phyloP scores from a whole-genome alignment of 2,329 filamentous ascomycete species.

The Aspergillus fumigatiaffinis region DNA sequence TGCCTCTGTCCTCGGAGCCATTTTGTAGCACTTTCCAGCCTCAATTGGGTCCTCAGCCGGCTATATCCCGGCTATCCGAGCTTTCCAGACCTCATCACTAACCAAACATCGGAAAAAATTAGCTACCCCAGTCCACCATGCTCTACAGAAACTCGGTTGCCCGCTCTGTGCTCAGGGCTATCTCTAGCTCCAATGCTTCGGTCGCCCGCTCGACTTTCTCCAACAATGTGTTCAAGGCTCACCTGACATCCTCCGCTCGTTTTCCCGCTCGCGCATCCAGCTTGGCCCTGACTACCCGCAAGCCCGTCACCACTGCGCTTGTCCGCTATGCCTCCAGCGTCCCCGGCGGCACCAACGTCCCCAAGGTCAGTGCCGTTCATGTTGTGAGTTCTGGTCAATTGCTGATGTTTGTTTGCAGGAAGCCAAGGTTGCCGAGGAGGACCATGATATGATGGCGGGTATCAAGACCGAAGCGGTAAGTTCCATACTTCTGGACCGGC shows the following conservation, averaged over 20 bases:
- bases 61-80: slow-evolving; percentile 25
- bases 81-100: slow-evolving; percentile 29
- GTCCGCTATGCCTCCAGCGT: slow-evolving; percentile 46
- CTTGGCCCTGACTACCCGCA: slow-evolving; percentile 42
- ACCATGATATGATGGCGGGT: slow-evolving; percentile 50
- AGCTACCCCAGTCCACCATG: slow-evolving; percentile 38
- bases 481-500: slow-evolving; percentile 12
- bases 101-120: slow-evolving; percentile 27
- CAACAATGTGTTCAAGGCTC: slow-evolving; percentile 42
- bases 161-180: slow-evolving; percentile 44
- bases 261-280: slow-evolving; percentile 33
- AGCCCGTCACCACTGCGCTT: slow-evolving; percentile 46
- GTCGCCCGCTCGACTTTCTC: slow-evolving; percentile 39
- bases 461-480: slow-evolving; percentile 58
- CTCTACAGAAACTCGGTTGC: slow-evolving; percentile 43
- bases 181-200: slow-evolving; percentile 41
- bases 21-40: slow-evolving; percentile 16
- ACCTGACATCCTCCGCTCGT: slow-evolving; percentile 42
- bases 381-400: slow-evolving; percentile 36
- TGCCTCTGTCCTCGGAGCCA: slow-evolving; percentile 25
- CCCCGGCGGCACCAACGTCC: slow-evolving; percentile 25
- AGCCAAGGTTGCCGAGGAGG: slow-evolving; percentile 31
- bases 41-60: slow-evolving; percentile 32
- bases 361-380: slow-evolving; percentile 45
- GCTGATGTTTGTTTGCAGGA: slow-evolving; percentile 45